Percentiles rank a stretch among this genome's conserved stretches.
These are phyloP conservation scores for Pseudocercospora vitis DNA, from an alignment of 2,329 filamentous ascomycete species.

Conservation along the genomic window DNA sequence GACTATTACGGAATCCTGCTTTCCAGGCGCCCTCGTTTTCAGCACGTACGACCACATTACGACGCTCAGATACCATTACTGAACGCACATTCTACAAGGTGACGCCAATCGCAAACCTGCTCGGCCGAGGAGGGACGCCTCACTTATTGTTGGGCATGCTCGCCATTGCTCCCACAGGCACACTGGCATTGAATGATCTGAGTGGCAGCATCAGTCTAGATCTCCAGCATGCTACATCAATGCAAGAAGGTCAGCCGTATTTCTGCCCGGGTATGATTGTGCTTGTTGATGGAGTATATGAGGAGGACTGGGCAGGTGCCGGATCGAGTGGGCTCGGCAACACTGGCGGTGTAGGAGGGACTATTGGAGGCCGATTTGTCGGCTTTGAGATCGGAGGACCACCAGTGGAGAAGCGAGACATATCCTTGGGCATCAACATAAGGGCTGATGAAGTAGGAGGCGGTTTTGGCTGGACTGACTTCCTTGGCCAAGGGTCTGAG, in stretches of 20 bases:
- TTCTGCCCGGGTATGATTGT: constrained; percentile 96
- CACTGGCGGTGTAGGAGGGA: constrained; percentile 80
- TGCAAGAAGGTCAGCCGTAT: constrained; percentile 79
- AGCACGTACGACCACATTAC: constrained; percentile 41
- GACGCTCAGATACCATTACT: constrained; percentile 49
- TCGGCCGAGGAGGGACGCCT: constrained; percentile 76
- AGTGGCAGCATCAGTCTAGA: constrained; percentile 87
- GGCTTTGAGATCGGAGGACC: constrained; percentile 90
- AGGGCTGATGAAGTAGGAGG: constrained; percentile 63
- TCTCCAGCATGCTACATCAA: constrained; percentile 73
- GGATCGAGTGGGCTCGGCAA: constrained; percentile 62
- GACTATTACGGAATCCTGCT: constrained; percentile 85
- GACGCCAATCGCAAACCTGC: constrained; percentile 74
- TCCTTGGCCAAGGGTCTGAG: constrained; percentile 86
- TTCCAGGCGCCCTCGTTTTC: constrained; percentile 82
- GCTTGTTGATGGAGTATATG: constrained; percentile 91
- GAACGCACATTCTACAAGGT: constrained; percentile 75
- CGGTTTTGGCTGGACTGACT: constrained; percentile 96
- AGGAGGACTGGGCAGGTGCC: constrained; percentile 77
- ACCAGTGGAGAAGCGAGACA: constrained; percentile 79
- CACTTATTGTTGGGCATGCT: constrained; percentile 87
- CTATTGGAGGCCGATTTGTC: constrained; percentile 87
- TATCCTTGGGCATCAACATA: constrained; percentile 67
- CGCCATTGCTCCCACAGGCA: constrained; percentile 75
- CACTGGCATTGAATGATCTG: constrained; percentile 78